Percentiles rank a stretch among this genome's conserved stretches.
Evolutionary conservation across 2,329 filamentous ascomycete species (phyloP).

Genomic region (Dryadomyces quercivorus): DNA sequence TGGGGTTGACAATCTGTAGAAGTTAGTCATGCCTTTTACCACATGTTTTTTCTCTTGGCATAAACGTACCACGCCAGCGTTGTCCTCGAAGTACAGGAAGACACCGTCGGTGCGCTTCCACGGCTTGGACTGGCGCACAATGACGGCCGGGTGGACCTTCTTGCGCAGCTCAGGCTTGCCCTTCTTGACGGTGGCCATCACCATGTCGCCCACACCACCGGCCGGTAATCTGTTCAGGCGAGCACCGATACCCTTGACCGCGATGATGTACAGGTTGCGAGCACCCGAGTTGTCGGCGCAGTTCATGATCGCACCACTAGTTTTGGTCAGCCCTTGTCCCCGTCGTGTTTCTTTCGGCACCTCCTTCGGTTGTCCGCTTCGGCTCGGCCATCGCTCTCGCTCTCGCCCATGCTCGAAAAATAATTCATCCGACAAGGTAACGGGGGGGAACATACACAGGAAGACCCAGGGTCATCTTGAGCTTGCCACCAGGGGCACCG

Average conservation of each 20-base stretch:
- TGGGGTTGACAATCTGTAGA: slow-evolving; percentile 92
- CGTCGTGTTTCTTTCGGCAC: background rate
- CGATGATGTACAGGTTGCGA: slow-evolving; percentile 99
- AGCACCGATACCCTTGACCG: slow-evolving; percentile 96
- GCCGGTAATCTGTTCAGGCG: slow-evolving; percentile 95
- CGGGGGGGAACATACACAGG: slow-evolving; percentile 68
- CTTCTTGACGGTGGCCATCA: slow-evolving; percentile 99
- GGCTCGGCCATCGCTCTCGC: background rate
- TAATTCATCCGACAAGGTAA: background rate
- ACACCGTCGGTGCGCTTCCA: slow-evolving; percentile 98
- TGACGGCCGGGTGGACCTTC: slow-evolving; percentile 99
- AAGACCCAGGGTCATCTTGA: slow-evolving; percentile 99
- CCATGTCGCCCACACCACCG: slow-evolving; percentile 98
- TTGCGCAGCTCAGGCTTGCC: slow-evolving; percentile 99
- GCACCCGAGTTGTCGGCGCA: slow-evolving; percentile 99
- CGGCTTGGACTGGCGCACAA: slow-evolving; percentile 67
- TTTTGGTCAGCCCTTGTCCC: background rate
- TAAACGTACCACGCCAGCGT: slow-evolving; percentile 79
- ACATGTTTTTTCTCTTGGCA: background rate
- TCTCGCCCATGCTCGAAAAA: background rate
- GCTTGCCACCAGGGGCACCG: slow-evolving; percentile 98
- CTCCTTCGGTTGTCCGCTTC: slow-evolving; percentile 6
- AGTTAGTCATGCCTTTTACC: background rate
- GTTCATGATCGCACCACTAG: slow-evolving; percentile 97
- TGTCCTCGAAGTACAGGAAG: slow-evolving; percentile 99